These are phyloP conservation scores for Oidium heveae DNA, from an alignment of 2,329 filamentous ascomycete species.

Conservation along the genomic window DNA sequence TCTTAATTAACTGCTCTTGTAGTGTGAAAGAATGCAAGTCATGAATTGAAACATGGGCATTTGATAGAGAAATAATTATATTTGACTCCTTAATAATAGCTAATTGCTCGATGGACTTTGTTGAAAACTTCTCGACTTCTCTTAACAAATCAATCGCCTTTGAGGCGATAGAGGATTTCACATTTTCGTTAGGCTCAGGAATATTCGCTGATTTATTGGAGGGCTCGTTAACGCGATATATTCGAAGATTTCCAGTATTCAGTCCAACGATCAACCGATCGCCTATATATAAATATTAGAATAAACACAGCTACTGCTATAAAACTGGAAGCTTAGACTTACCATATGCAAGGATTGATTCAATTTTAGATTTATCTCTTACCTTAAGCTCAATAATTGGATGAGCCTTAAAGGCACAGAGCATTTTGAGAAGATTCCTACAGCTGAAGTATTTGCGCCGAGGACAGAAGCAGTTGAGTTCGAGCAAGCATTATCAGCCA, in stretches of 20 bases:
- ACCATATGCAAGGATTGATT: constrained; percentile 83
- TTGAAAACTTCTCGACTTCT: constrained; percentile 85
- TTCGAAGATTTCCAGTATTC: constrained; percentile 64
- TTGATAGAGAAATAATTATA: constrained; percentile 72
- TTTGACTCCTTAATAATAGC: constrained; percentile 90
- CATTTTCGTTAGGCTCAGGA: constrained; percentile 16
- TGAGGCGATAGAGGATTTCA: constrained; percentile 10
- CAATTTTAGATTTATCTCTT: constrained; percentile 91
- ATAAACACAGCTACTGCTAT: too few species aligned
- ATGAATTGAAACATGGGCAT: constrained; percentile 70
- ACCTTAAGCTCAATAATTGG: constrained; percentile 91
- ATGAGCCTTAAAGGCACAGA: constrained; percentile 90
- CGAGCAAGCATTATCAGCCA: too few species aligned
- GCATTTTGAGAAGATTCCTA: constrained; percentile 32
- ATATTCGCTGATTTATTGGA: too few species aligned
- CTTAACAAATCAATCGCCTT: constrained; percentile 62
- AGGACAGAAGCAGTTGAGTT: too few species aligned
- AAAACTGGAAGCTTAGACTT: constrained; percentile 6
- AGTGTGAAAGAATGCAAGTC: constrained; percentile 67
- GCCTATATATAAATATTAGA: constrained; percentile 25
- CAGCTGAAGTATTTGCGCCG: too few species aligned
- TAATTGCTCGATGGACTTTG: constrained; percentile 73
- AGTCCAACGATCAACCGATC: constrained; percentile 81
- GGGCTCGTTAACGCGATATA: constrained; percentile 70
- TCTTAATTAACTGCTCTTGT: constrained; percentile 54